A percentile compares a stretch with the other conserved stretches of the same genome.
These are phyloP conservation scores for Fusarium camptoceras DNA, from an alignment of 2,329 filamentous ascomycete species.

Conservation along the genomic window DNA sequence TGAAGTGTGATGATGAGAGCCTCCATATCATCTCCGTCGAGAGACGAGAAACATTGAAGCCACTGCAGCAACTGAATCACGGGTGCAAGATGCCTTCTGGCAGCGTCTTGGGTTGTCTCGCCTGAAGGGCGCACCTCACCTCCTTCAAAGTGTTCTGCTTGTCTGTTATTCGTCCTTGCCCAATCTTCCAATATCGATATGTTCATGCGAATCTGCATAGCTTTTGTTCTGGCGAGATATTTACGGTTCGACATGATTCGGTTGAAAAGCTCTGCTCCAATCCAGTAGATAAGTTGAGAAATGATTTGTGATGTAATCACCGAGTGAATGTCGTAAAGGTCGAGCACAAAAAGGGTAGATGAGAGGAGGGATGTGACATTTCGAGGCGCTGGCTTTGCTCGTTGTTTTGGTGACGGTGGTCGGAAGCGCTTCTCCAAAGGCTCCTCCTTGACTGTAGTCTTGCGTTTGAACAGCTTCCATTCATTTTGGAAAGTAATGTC, in stretches of 20 bases:
- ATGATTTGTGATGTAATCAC: slow-evolving; percentile 94
- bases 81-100: slow-evolving; percentile 86
- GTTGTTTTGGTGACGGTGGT: slow-evolving; percentile 91
- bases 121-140: slow-evolving; percentile 87
- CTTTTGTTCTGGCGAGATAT: slow-evolving; percentile 94
- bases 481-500: slow-evolving; percentile 98
- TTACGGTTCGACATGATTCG: slow-evolving; percentile 96
- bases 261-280: slow-evolving; percentile 96
- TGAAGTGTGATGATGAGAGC: slow-evolving; percentile 89
- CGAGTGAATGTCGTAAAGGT: slow-evolving; percentile 98
- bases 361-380: slow-evolving; percentile 96
- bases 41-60: slow-evolving; percentile 96
- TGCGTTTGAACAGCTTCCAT: slow-evolving; percentile 96
- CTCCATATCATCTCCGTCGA: slow-evolving; percentile 86
- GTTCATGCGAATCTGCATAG: slow-evolving; percentile 99
- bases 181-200: slow-evolving; percentile 95
- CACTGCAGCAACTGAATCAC: slow-evolving; percentile 95
- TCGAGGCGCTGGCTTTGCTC: slow-evolving; percentile 90
- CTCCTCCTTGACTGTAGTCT: slow-evolving; percentile 89
- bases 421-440: slow-evolving; percentile 90
- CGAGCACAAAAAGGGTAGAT: slow-evolving; percentile 94
- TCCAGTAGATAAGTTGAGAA: slow-evolving; percentile 94
- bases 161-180: slow-evolving; percentile 91
- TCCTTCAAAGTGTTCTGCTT: slow-evolving; percentile 95
- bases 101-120: slow-evolving; percentile 86